Base-by-base conservation (phyloP, 768 basidiomycete species). In the Psilocybe subaeruginosa region DNA sequence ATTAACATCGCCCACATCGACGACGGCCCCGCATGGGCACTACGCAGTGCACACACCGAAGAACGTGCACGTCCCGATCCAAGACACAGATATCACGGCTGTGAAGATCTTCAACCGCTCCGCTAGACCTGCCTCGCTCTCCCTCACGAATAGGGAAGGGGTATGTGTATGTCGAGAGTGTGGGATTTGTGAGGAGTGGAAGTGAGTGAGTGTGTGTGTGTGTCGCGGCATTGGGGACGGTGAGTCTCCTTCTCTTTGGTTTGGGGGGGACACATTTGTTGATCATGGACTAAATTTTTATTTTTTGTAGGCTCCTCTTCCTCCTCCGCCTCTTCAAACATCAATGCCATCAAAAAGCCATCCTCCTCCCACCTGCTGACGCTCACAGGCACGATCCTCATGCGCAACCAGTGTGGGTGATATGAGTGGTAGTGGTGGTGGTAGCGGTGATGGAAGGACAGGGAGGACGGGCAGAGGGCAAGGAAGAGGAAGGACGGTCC, bases 11-110 rank as follows among this genome's bases (percentile, higher is more conserved):
- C 23, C 33, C 43, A 61, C 50, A 54, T 59, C 56, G 41, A 56
- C 56, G 52, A 43, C 58, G 62, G 17, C 43, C 63, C 59, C 41
- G 50, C 61, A 66, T 49, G 45, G 50, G 60, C 64, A 71, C 78
- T 67, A 65, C 78, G 67, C 70, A 19, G 73, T 87, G 86, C n/a
- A 85, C 82, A 77, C 56, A 9, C 85, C 84, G 1, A 97, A 97
- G 78, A 90, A 87, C 54, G 96, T 98, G 0, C 95, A 96, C 71
- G 98, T 98, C 67, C 91, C 93, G 11, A 80, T 85, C 0, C 80
- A 83, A 54, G 79, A 84, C 61, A 82, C 83, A 46, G 80, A 82
- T n/a, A 78, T 92, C 23, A 85, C 85, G 31, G 85, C 83, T 2
- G 81, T 92, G 46, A 77, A 84, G 14, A 62, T 91, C 7, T 92